Percentiles rank a stretch among this genome's conserved stretches.
These are phyloP conservation scores for Peronosclerospora sorghi DNA, from an alignment of 352 stramenopile species.

Conservation along the genomic window DNA sequence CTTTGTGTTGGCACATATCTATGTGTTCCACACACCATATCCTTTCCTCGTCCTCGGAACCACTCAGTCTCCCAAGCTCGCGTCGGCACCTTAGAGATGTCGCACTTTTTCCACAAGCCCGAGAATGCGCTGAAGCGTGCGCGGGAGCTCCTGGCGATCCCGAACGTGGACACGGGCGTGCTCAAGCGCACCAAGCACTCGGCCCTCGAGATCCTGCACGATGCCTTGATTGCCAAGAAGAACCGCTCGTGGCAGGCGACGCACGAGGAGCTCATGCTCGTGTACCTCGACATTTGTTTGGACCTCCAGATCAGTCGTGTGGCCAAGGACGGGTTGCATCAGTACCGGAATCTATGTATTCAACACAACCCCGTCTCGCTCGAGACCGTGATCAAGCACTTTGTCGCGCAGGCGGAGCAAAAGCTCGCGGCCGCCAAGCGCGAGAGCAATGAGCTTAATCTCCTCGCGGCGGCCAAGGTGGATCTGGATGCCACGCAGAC, in stretches of 20 bases:
- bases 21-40: no score
- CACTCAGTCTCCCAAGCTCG: no score
- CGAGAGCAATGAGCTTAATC: conserved; percentile 79
- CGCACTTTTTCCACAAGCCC: conserved; percentile 84
- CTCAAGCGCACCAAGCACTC: conserved; percentile 72
- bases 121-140: conserved; percentile 88
- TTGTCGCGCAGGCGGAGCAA: conserved; percentile 83
- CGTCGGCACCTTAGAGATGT: no score
- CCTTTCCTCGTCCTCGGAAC: no score
- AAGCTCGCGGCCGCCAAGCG: conserved; percentile 82
- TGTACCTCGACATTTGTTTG: conserved; percentile 95
- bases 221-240: conserved; percentile 91
- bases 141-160: conserved; percentile 75
- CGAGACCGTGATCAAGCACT: conserved; percentile 90
- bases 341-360: conserved; percentile 95
- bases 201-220: conserved; percentile 85
- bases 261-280: conserved; percentile 95
- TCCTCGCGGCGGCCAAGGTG: conserved; percentile 73
- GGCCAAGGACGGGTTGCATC: conserved; percentile 97
- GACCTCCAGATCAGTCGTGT: conserved; percentile 88
- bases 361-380: conserved; percentile 91
- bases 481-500: conserved; percentile 89
- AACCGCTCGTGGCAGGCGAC: conserved; percentile 95
- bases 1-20: no score
- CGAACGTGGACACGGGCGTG: conserved; percentile 54